Evolutionary conservation across 371 early-diverging fungal genomes (phyloP).

Genomic region (Rhizopus arrhizus): DNA sequence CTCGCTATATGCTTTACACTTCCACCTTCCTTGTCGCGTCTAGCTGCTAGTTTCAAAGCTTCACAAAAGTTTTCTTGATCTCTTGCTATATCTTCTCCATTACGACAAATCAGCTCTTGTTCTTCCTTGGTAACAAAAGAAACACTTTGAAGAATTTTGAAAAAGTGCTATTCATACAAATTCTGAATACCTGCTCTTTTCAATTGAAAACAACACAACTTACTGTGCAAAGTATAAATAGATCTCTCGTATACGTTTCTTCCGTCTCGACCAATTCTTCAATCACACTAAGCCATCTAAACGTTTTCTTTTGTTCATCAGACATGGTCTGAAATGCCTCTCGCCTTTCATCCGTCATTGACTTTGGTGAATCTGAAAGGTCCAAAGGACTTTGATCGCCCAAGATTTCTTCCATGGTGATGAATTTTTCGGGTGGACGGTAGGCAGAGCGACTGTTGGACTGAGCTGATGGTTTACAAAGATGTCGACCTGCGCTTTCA

Average conservation of each 20-base stretch:
- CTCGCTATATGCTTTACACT: conserved; percentile 34
- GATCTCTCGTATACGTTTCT: conserved; percentile 36
- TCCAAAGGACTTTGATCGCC: conserved; percentile 7
- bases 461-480: not conserved
- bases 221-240: conserved; percentile 42
- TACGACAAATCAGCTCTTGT: not conserved
- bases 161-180: conserved; percentile 30
- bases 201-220: conserved; percentile 5
- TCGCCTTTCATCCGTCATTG: conserved; percentile 7
- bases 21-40: conserved; percentile 11
- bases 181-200: not conserved
- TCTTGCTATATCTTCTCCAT: not conserved
- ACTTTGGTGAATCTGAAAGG: not conserved
- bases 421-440: conserved; percentile 3
- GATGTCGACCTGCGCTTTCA: conserved; percentile 11
- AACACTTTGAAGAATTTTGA: conserved; percentile 13
- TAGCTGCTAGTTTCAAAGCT: conserved; percentile 29
- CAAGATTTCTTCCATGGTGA: conserved; percentile 19
- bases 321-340: not conserved
- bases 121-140: not conserved
- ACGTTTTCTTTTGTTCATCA: conserved; percentile 17
- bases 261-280: conserved; percentile 49
- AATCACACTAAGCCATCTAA: conserved; percentile 20
- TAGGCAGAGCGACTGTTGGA: not conserved
- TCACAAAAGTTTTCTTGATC: conserved; percentile 29